phyloP scores from a whole-genome alignment of 768 basidiomycete species.

The Obba rivulosa region DNA sequence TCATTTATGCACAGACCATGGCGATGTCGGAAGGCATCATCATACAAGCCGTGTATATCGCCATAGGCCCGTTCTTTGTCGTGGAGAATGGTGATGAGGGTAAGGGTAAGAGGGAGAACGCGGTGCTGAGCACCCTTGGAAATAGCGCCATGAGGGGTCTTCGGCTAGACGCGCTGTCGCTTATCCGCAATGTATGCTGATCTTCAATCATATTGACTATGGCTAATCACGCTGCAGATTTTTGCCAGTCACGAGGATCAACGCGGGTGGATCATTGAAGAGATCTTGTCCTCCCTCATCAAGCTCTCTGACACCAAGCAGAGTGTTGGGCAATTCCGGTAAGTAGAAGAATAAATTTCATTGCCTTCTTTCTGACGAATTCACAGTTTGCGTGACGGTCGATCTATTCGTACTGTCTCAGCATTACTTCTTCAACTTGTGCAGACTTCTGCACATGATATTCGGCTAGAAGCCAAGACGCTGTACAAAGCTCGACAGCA shows the following conservation, averaged over 20 bases:
- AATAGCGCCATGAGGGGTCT: slow-evolving; percentile 78
- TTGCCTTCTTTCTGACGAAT: not conserved
- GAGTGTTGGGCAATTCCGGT: slow-evolving; percentile 88
- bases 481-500: slow-evolving; percentile 61
- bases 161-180: slow-evolving; percentile 72
- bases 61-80: slow-evolving; percentile 92
- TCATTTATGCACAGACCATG: slow-evolving; percentile 67
- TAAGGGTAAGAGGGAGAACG: slow-evolving; percentile 52
- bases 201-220: not conserved
- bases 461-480: slow-evolving; percentile 61
- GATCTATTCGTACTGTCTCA: slow-evolving; percentile 88
- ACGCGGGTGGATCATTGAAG: slow-evolving; percentile 96
- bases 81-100: slow-evolving; percentile 56
- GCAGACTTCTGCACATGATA: slow-evolving; percentile 88
- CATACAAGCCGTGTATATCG: slow-evolving; percentile 88
- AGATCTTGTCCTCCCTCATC: slow-evolving; percentile 85
- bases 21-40: slow-evolving; percentile 89
- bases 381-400: slow-evolving; percentile 81
- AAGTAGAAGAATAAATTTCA: slow-evolving; percentile 16
- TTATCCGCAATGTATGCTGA: slow-evolving; percentile 75
- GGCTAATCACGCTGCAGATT: slow-evolving; percentile 43
- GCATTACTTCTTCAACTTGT: slow-evolving; percentile 93
- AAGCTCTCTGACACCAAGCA: slow-evolving; percentile 88
- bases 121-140: slow-evolving; percentile 63
- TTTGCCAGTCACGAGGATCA: slow-evolving; percentile 91